A percentile compares a stretch with the other conserved stretches of the same genome.
phyloP scores from a whole-genome alignment of 2,329 filamentous ascomycete genomes.

The Stagonosporopsis vannaccii region DNA sequence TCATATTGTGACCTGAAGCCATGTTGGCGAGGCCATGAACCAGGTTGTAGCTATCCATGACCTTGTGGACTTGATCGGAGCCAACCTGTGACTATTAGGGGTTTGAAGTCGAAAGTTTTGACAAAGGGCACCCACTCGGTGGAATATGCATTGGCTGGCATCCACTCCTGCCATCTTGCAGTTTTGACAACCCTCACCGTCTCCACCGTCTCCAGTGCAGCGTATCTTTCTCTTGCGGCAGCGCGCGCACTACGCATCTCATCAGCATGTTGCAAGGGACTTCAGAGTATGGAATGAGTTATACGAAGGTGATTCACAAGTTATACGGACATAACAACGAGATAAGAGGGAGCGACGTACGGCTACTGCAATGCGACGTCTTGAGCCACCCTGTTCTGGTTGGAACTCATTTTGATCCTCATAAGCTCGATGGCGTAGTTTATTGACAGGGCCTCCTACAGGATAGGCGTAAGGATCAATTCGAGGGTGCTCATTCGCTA shows the following conservation, averaged over 20 bases:
- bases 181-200: constrained; percentile 80
- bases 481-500: constrained; percentile 27
- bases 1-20: constrained; percentile 28
- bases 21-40: constrained; percentile 27
- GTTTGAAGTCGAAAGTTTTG: no score
- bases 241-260: constrained; percentile 72
- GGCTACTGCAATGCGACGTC: constrained; percentile 59
- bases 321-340: not conserved
- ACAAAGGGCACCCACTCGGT: constrained; percentile 69
- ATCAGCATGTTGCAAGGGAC: constrained; percentile 1
- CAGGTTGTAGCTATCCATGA: constrained; percentile 31
- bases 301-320: not conserved
- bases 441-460: constrained; percentile 31
- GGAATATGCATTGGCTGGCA: constrained; percentile 72
- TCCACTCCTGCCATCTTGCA: constrained; percentile 77
- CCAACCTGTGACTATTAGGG: constrained; percentile 39
- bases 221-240: constrained; percentile 95
- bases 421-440: constrained; percentile 18
- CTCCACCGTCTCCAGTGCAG: constrained; percentile 84
- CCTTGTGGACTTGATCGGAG: constrained; percentile 36
- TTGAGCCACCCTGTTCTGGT: constrained; percentile 47
- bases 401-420: constrained; percentile 26
- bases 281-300: not conserved
- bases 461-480: constrained; percentile 36
- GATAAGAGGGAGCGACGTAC: constrained; percentile 31